These are phyloP conservation scores for Entamoeba invadens DNA, from an alignment of 208 protist genomes.

Conservation along the genomic window DNA sequence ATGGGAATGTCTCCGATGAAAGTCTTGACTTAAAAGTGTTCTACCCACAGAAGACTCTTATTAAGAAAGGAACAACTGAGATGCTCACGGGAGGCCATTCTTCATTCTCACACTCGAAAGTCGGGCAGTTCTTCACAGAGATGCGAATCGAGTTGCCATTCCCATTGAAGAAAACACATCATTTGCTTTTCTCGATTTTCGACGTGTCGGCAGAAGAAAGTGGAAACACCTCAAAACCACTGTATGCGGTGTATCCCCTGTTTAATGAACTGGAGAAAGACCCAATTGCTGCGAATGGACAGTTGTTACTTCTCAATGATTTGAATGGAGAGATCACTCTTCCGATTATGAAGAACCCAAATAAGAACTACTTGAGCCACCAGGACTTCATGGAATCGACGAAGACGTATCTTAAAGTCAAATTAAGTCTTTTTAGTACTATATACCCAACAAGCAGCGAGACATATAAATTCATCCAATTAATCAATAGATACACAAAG, in stretches of 20 bases:
- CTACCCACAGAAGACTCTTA: not conserved
- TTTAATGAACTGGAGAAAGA: not conserved
- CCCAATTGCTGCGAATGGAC: not conserved
- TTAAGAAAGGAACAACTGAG: not conserved
- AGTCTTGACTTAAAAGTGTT: not conserved
- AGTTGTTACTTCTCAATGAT: not conserved
- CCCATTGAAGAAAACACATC: constrained; percentile 1
- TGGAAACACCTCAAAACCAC: not conserved
- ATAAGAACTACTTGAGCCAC: not conserved
- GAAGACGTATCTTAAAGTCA: not conserved
- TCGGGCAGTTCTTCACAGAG: not conserved
- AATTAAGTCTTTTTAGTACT: not conserved
- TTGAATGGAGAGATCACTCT: not conserved
- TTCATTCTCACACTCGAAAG: not conserved
- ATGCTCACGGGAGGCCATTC: not conserved
- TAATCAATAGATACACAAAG: not conserved
- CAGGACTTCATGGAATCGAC: not conserved
- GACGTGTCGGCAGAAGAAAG: not conserved
- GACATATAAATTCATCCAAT: not conserved
- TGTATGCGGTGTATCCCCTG: not conserved
- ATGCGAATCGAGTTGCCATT: not conserved
- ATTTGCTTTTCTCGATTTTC: not conserved
- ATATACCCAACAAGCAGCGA: not conserved
- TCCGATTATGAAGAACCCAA: not conserved
- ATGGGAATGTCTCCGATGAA: not conserved